These are phyloP conservation scores for Lentinula lateritia DNA, from an alignment of 768 basidiomycete species.

Conservation along the genomic window DNA sequence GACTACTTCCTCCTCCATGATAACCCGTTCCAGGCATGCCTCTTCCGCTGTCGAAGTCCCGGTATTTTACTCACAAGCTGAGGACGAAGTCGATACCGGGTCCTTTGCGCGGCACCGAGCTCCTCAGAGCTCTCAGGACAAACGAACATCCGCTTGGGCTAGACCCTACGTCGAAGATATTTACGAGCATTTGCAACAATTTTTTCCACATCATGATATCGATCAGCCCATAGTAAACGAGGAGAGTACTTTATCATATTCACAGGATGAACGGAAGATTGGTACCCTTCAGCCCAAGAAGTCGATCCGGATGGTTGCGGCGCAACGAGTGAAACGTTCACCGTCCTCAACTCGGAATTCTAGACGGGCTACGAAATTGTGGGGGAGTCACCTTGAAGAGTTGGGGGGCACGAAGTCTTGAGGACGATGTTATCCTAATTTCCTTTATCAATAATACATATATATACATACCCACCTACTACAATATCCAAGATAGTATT, in stretches of 20 bases:
- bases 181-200: conserved; percentile 72
- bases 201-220: conserved; percentile 86
- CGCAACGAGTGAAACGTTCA: conserved; percentile 57
- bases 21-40: background rate
- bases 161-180: conserved; percentile 77
- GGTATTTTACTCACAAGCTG: conserved; percentile 11
- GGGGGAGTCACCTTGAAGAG: conserved; percentile 39
- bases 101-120: conserved; percentile 25
- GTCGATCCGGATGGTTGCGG: conserved; percentile 80
- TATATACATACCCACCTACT: background rate
- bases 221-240: conserved; percentile 77
- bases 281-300: conserved; percentile 43
- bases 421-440: no score
- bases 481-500: background rate
- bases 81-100: conserved; percentile 11
- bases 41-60: conserved; percentile 10
- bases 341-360: conserved; percentile 37
- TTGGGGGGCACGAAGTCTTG: conserved; percentile 17
- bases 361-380: conserved; percentile 32
- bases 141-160: conserved; percentile 27
- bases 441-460: no score
- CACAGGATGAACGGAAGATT: background rate
- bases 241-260: conserved; percentile 18
- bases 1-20: background rate
- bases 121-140: conserved; percentile 13